Percentiles rank a stretch among this genome's conserved stretches.
Evolutionary conservation across 2,329 filamentous ascomycete genomes (phyloP).

Genomic region (Pseudogymnoascus sp.): DNA sequence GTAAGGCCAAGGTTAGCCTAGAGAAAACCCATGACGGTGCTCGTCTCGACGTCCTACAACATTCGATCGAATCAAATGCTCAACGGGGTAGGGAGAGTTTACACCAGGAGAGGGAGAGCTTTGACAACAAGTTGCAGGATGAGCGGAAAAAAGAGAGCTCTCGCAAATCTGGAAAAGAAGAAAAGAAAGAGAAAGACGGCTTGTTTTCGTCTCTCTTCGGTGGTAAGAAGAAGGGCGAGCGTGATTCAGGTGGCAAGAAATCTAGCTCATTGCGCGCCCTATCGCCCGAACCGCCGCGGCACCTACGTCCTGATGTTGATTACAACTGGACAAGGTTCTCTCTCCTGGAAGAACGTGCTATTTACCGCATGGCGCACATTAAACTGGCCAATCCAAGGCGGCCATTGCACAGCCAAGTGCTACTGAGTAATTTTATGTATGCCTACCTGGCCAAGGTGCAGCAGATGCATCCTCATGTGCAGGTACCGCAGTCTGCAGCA

Average conservation of each 20-base stretch:
- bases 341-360: constrained; percentile 89
- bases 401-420: constrained; percentile 84
- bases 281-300: constrained; percentile 73
- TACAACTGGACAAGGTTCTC: constrained; percentile 96
- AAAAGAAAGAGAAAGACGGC: constrained; percentile 87
- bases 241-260: constrained; percentile 68
- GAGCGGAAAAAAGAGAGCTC: constrained; percentile 75
- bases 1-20: constrained; percentile 51
- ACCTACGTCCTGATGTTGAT: constrained; percentile 78
- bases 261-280: constrained; percentile 61
- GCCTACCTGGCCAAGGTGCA: constrained; percentile 97
- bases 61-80: constrained; percentile 65
- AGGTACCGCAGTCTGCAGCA: constrained; percentile 71
- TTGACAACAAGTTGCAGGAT: constrained; percentile 66
- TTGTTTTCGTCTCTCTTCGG: constrained; percentile 93
- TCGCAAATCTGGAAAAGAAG: constrained; percentile 61
- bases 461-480: constrained; percentile 95
- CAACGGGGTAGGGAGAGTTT: constrained; percentile 71
- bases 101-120: constrained; percentile 68
- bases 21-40: constrained; percentile 68
- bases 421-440: constrained; percentile 99
- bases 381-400: constrained; percentile 96
- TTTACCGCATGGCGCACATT: constrained; percentile 97
- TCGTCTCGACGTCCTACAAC: constrained; percentile 78
- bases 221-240: constrained; percentile 77